A percentile compares a stretch with the other conserved stretches of the same genome.
phyloP scores from a whole-genome alignment of 2,329 filamentous ascomycete species.

The Endothia cerciana region DNA sequence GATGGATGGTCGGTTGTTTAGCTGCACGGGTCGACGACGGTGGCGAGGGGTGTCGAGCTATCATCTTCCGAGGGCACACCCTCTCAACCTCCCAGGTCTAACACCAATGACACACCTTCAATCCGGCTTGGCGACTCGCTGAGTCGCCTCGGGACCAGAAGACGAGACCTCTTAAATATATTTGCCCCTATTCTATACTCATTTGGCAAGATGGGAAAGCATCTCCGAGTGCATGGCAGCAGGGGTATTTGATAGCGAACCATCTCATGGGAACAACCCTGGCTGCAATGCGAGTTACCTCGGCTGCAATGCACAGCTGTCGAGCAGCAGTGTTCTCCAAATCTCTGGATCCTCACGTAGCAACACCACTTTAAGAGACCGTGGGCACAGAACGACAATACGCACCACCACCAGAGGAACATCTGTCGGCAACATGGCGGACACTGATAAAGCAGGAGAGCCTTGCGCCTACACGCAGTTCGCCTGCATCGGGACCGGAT shows the following conservation, averaged over 20 bases:
- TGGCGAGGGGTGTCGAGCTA: neutral
- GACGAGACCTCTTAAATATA: too few relatives aligned
- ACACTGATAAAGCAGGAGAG: neutral
- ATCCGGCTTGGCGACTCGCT: neutral
- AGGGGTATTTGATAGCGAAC: too few relatives aligned
- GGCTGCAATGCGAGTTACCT: neutral
- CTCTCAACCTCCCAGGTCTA: neutral
- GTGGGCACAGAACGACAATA: neutral
- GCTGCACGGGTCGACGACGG: neutral
- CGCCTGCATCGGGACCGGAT: conserved; percentile 60
- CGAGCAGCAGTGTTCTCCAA: neutral
- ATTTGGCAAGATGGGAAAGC: too few relatives aligned
- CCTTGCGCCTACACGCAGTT: conserved; percentile 40
- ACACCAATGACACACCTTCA: neutral
- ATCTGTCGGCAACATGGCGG: neutral
- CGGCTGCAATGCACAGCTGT: neutral
- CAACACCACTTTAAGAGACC: neutral
- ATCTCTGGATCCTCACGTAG: neutral
- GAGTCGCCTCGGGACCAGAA: too few relatives aligned
- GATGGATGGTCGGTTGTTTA: too few relatives aligned
- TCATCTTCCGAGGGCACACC: neutral
- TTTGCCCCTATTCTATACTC: too few relatives aligned
- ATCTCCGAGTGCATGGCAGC: neutral
- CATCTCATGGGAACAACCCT: neutral
- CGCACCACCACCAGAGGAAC: neutral